Conservation (phyloP, 1,284 basidiomycete genomes). For the Sutorius eximius region DNA sequence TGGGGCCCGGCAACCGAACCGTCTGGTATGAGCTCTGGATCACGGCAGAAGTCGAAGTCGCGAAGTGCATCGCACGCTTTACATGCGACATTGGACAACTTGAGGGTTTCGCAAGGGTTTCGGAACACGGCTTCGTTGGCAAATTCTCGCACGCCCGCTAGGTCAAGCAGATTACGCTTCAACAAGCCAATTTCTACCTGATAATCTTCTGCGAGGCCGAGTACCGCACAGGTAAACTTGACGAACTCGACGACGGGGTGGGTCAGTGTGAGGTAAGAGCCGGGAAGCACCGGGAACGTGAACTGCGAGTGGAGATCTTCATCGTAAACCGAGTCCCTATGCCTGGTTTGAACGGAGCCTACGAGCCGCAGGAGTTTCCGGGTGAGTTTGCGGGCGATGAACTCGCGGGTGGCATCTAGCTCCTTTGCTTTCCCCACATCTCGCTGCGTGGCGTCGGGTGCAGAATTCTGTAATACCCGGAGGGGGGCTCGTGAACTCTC, state of each 20-base stretch:
- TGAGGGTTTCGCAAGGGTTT: conserved; percentile 92
- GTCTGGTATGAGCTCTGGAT: conserved; percentile 78
- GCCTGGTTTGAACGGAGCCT: conserved; percentile 63
- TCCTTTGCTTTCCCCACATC: conserved; percentile 74
- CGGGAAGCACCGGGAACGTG: conserved; percentile 86
- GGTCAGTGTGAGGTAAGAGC: conserved; percentile 73
- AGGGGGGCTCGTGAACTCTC: conserved; percentile 69
- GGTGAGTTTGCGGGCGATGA: conserved; percentile 81
- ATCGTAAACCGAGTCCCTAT: conserved; percentile 61
- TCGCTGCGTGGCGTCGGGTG: conserved; percentile 61
- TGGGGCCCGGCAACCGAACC: conserved; percentile 44
- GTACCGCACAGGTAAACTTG: conserved; percentile 86
- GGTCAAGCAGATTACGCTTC: conserved; percentile 87
- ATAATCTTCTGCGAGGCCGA: conserved; percentile 76
- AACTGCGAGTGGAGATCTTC: conserved; percentile 62
- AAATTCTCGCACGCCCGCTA: conserved; percentile 89
- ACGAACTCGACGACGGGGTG: conserved; percentile 89
- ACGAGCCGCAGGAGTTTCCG: conserved; percentile 79
- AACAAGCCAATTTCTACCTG: conserved; percentile 86
- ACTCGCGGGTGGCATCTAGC: conserved; percentile 64
- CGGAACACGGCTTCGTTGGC: conserved; percentile 80
- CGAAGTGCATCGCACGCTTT: conserved; percentile 86
- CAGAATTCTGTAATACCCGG: conserved; percentile 69
- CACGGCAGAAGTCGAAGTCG: conserved; percentile 96
- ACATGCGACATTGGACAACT: conserved; percentile 87